phyloP scores from a whole-genome alignment of 495 filamentous ascomycete species.

The Xylaria palmicola region DNA sequence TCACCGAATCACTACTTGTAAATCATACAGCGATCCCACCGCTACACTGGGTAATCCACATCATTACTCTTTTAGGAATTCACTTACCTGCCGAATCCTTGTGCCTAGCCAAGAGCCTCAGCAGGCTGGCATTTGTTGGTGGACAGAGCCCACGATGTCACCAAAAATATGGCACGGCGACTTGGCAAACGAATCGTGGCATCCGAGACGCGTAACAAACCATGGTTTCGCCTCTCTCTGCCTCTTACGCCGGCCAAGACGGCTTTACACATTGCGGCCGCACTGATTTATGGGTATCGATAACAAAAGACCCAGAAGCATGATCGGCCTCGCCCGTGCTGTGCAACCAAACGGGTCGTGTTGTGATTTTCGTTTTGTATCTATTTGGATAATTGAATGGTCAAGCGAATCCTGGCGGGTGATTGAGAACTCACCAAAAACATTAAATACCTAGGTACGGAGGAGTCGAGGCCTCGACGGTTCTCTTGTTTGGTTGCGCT shows the following conservation, averaged over 20 bases:
- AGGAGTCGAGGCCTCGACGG: not conserved
- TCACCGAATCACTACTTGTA: not conserved
- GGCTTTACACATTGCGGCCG: not conserved
- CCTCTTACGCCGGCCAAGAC: not conserved
- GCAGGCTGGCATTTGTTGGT: not conserved
- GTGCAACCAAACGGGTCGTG: not conserved
- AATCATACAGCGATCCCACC: not conserved
- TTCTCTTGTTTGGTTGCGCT: not conserved
- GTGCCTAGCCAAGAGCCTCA: not conserved
- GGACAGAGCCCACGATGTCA: not conserved
- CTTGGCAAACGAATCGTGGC: not conserved
- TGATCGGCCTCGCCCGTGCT: not conserved
- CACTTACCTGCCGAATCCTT: not conserved
- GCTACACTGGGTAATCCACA: not conserved
- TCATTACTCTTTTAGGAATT: not conserved
- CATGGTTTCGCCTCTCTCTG: not conserved
- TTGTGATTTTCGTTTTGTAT: not conserved
- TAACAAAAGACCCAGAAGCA: not conserved
- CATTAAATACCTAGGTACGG: not conserved
- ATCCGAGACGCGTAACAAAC: not conserved
- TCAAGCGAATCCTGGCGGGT: not conserved
- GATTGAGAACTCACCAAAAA: not conserved
- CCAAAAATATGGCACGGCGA: not conserved
- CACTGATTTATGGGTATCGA: not conserved
- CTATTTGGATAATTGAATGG: not conserved